These are phyloP conservation scores for Boletus smithii DNA, from an alignment of 1,284 basidiomycete species.

Conservation along the genomic window DNA sequence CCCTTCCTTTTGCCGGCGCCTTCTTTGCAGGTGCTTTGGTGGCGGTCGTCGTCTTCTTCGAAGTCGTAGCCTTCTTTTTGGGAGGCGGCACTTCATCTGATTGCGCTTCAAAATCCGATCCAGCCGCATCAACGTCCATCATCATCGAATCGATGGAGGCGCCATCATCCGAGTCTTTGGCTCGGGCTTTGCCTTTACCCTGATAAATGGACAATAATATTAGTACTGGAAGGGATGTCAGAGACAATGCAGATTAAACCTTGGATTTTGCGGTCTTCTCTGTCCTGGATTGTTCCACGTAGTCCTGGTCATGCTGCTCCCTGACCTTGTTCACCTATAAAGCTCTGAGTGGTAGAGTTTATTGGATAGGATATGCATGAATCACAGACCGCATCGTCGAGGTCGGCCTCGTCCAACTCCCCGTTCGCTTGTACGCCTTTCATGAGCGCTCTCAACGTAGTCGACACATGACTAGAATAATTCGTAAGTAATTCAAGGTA, in stretches of 20 bases:
- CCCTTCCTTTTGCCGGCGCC: slow-evolving; percentile 39
- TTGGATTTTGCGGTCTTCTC: slow-evolving; percentile 40
- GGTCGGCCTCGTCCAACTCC: slow-evolving; percentile 68
- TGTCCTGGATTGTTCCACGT: slow-evolving; percentile 43
- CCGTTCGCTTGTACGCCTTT: slow-evolving; percentile 61
- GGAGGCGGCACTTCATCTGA: slow-evolving; percentile 43
- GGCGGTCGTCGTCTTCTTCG: slow-evolving; percentile 34
- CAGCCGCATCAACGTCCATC: slow-evolving; percentile 55
- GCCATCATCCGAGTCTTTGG: slow-evolving; percentile 45
- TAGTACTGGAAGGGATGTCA: neutral
- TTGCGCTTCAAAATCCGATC: slow-evolving; percentile 45
- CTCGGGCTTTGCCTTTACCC: slow-evolving; percentile 53
- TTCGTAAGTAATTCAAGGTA: neutral
- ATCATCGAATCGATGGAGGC: slow-evolving; percentile 80
- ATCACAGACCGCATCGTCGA: slow-evolving; percentile 66
- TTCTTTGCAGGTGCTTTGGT: slow-evolving; percentile 42
- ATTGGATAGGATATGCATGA: neutral
- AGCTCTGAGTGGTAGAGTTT: neutral
- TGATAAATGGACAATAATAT: slow-evolving; percentile 10
- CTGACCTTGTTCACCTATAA: slow-evolving; percentile 62
- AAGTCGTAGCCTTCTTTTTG: slow-evolving; percentile 46
- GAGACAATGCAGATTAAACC: slow-evolving; percentile 27
- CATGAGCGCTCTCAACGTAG: slow-evolving; percentile 60
- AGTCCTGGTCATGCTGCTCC: slow-evolving; percentile 62
- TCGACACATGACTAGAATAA: slow-evolving; percentile 60